phyloP scores from a whole-genome alignment of 257 asterid genomes.

The Verbena officinalis region DNA sequence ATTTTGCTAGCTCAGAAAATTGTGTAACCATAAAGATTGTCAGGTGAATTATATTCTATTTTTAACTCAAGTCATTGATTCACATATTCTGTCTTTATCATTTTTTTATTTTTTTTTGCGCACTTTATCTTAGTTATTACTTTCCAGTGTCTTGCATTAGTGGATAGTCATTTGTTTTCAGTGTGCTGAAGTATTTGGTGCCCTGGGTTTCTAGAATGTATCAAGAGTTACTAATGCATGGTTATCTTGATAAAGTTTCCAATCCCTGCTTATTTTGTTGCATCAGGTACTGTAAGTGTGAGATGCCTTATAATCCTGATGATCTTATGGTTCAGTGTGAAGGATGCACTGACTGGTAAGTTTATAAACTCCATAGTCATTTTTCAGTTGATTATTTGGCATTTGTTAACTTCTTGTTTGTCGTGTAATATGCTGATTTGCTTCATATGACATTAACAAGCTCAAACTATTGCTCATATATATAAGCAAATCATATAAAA shows the following conservation, averaged over 20 bases:
- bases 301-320: slow-evolving; percentile 95
- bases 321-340: slow-evolving; percentile 93
- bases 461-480: not conserved
- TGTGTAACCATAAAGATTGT: not conserved
- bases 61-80: not conserved
- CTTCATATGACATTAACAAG: not conserved
- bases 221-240: not conserved
- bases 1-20: slow-evolving; percentile 2
- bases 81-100: not conserved
- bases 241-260: slow-evolving; percentile 3
- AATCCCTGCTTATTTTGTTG: slow-evolving; percentile 26
- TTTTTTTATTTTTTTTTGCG: not conserved
- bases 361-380: slow-evolving; percentile 18
- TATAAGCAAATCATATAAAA: not conserved
- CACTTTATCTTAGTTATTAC: slow-evolving; percentile 1
- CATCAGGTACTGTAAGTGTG: slow-evolving; percentile 87
- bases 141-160: not conserved
- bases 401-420: not conserved
- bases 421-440: slow-evolving; percentile 12
- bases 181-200: slow-evolving; percentile 1
- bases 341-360: slow-evolving; percentile 88
- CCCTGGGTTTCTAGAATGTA: slow-evolving; percentile 1
- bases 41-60: not conserved
- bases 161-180: slow-evolving; percentile 9
- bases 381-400: slow-evolving; percentile 15